Conservation (phyloP, 169 alveolate species). For the Plasmodium malariae region DNA sequence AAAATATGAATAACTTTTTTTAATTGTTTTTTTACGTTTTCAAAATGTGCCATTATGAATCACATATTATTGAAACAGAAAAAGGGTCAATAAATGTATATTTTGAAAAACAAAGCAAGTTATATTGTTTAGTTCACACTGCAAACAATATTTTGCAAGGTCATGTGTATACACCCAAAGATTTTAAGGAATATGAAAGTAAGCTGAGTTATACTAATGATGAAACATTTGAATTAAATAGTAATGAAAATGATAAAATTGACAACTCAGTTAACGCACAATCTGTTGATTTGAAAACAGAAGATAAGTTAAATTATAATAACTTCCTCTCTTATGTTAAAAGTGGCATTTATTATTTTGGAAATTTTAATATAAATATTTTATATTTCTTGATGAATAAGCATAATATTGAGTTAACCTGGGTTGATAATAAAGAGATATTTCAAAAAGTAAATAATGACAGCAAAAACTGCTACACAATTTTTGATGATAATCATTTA, state of each 20-base stretch:
- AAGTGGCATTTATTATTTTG: conserved; percentile 60
- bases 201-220: background rate
- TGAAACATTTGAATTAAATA: background rate
- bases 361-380: conserved; percentile 61
- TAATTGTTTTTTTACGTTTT: background rate
- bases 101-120: conserved; percentile 63
- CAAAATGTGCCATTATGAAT: conserved; percentile 65
- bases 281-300: background rate
- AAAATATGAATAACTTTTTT: background rate
- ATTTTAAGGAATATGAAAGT: conserved; percentile 44
- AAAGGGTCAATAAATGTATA: conserved; percentile 56
- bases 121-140: conserved; percentile 70
- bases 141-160: conserved; percentile 73
- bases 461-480: background rate
- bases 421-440: conserved; percentile 75
- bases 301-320: conserved; percentile 4
- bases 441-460: conserved; percentile 31
- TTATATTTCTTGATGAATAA: conserved; percentile 62
- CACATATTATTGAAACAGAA: conserved; percentile 49
- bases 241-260: background rate
- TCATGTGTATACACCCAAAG: conserved; percentile 53
- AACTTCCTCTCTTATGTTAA: conserved; percentile 21
- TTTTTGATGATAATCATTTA: conserved; percentile 37
- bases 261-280: background rate
- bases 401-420: conserved; percentile 45